phyloP scores from a whole-genome alignment of 768 basidiomycete genomes.

The Leccinum subtestaceum region DNA sequence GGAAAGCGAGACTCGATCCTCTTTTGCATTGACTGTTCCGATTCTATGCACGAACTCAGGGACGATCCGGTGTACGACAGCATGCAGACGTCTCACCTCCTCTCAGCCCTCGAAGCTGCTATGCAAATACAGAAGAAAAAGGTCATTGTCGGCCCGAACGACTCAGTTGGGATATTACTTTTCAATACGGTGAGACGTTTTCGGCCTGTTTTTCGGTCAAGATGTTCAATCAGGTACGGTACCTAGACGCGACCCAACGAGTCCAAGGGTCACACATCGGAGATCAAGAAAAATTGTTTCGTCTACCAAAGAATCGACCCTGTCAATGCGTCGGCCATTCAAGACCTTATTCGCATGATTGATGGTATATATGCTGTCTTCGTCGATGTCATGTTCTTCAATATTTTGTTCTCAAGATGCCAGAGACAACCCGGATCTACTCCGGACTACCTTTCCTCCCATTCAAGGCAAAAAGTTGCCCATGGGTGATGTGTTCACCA shows the following conservation, averaged over 20 bases:
- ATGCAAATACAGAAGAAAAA: slow-evolving; percentile 89
- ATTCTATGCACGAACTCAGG: slow-evolving; percentile 76
- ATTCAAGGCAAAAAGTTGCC: slow-evolving; percentile 57
- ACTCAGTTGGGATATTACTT: slow-evolving; percentile 84
- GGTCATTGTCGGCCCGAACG: slow-evolving; percentile 83
- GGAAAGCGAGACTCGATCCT: slow-evolving; percentile 82
- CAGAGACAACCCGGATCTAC: slow-evolving; percentile 57
- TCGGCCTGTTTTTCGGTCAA: neutral
- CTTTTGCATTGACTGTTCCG: slow-evolving; percentile 94
- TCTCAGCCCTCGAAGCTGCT: slow-evolving; percentile 76
- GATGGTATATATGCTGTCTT: slow-evolving; percentile 54
- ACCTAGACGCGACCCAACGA: slow-evolving; percentile 26
- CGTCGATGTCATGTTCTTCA: neutral
- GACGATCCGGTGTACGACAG: slow-evolving; percentile 67
- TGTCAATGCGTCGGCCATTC: slow-evolving; percentile 78
- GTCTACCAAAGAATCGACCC: slow-evolving; percentile 75
- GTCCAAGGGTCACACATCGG: slow-evolving; percentile 42
- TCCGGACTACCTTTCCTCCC: slow-evolving; percentile 64
- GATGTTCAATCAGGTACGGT: neutral
- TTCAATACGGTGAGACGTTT: slow-evolving; percentile 79
- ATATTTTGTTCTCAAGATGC: slow-evolving; percentile 43
- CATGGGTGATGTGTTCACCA: slow-evolving; percentile 87
- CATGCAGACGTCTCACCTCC: slow-evolving; percentile 70
- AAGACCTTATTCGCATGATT: slow-evolving; percentile 71
- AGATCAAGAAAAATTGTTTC: slow-evolving; percentile 67